Evolutionary conservation across 305 asterid species (phyloP).

Genomic region (Petunia hybrid): DNA sequence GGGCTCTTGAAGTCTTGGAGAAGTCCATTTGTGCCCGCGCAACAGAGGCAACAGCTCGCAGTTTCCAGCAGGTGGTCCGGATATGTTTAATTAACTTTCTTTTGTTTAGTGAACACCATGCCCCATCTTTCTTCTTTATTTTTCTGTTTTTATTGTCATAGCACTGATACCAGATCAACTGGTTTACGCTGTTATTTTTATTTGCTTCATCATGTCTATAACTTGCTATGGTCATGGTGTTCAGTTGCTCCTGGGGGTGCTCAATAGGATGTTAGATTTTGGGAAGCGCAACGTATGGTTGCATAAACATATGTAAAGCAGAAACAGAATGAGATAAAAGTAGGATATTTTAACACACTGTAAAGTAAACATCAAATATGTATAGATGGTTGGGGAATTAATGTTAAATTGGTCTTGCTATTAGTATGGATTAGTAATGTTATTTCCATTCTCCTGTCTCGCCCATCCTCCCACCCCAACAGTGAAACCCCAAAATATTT

Average conservation of each 20-base stretch:
- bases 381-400: background rate
- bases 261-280: constrained; percentile 3
- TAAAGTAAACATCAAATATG: constrained; percentile 23
- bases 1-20: constrained; percentile 88
- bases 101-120: background rate
- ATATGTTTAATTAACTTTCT: background rate
- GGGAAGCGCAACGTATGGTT: constrained; percentile 2
- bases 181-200: background rate
- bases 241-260: background rate
- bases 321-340: background rate
- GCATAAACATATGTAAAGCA: constrained; percentile 26
- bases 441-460: constrained; percentile 5
- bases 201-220: constrained; percentile 8
- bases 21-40: constrained; percentile 71
- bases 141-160: constrained; percentile 11
- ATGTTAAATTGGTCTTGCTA: background rate
- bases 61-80: constrained; percentile 49
- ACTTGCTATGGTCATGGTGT: background rate
- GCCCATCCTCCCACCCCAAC: background rate
- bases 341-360: background rate
- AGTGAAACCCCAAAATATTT: background rate
- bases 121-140: background rate
- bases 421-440: constrained; percentile 17
- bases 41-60: constrained; percentile 41
- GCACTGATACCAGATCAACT: constrained; percentile 5